Percentiles rank a stretch among this genome's conserved stretches.
phyloP scores from a whole-genome alignment of 768 basidiomycete genomes.

The Naganishia vaughanmartiniae region DNA sequence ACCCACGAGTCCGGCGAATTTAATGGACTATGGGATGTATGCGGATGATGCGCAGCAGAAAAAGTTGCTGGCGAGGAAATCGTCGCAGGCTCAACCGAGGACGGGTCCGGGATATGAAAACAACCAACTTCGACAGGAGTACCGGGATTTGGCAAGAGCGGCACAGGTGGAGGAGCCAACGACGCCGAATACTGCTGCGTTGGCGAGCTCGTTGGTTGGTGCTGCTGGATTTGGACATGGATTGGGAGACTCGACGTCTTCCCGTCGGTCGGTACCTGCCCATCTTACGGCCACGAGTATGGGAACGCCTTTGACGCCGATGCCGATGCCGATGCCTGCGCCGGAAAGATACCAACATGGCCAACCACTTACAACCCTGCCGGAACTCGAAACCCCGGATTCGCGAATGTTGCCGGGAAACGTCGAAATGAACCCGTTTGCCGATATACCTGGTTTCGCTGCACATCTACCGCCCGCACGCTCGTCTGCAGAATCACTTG shows the following conservation, averaged over 20 bases:
- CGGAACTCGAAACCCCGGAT: slow-evolving; percentile 22
- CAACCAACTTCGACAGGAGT: slow-evolving; percentile 18
- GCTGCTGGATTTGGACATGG: neutral
- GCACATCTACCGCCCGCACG: slow-evolving; percentile 6
- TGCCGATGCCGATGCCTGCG: slow-evolving; percentile 10
- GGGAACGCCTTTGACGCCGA: neutral
- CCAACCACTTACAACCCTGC: slow-evolving; percentile 18
- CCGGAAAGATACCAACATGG: slow-evolving; percentile 29
- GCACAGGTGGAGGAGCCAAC: slow-evolving; percentile 29
- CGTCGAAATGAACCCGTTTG: slow-evolving; percentile 10
- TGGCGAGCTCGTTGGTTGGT: neutral
- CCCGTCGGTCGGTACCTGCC: neutral
- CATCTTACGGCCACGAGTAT: neutral
- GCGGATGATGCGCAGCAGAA: slow-evolving; percentile 12
- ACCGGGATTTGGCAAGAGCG: slow-evolving; percentile 25
- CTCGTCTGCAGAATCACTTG: slow-evolving; percentile 18
- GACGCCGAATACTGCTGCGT: slow-evolving; percentile 17
- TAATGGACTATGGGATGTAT: slow-evolving; percentile 6
- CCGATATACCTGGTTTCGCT: neutral
- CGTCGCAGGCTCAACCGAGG: slow-evolving; percentile 23
- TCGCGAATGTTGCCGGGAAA: neutral
- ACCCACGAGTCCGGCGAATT: neutral
- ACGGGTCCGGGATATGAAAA: neutral
- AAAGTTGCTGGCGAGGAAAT: slow-evolving; percentile 9
- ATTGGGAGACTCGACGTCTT: neutral